phyloP scores from a whole-genome alignment of 805 yeast genomes.

The Wickerhamomyces xylosicus region DNA sequence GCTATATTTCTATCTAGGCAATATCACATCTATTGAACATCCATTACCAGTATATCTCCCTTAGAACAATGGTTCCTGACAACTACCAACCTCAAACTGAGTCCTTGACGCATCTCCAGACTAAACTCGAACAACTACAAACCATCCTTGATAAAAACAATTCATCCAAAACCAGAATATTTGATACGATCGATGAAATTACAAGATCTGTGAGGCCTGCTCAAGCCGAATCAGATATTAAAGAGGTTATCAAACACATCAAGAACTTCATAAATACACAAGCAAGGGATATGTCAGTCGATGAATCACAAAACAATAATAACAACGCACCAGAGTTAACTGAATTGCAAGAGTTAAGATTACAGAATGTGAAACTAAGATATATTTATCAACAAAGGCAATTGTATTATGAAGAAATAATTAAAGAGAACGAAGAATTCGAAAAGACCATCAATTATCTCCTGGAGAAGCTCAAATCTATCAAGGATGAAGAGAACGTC shows the following conservation, averaged over 20 bases:
- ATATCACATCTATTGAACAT: background rate
- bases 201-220: background rate
- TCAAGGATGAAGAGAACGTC: constrained; percentile 3
- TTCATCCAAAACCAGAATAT: background rate
- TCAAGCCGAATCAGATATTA: background rate
- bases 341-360: constrained; percentile 1
- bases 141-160: background rate
- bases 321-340: background rate
- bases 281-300: no score
- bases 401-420: constrained; percentile 5
- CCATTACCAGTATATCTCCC: background rate
- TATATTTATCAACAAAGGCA: constrained; percentile 4
- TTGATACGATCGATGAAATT: background rate
- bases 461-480: constrained; percentile 3
- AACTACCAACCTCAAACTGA: background rate
- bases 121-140: background rate
- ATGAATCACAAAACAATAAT: background rate
- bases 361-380: constrained; percentile 11
- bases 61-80: background rate
- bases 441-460: constrained; percentile 6
- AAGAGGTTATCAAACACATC: background rate
- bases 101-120: background rate
- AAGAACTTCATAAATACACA: background rate
- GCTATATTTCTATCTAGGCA: background rate
- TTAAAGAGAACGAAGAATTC: constrained; percentile 7